Conservation (phyloP, 2,329 filamentous ascomycete genomes). For the Orbilia javanica region DNA sequence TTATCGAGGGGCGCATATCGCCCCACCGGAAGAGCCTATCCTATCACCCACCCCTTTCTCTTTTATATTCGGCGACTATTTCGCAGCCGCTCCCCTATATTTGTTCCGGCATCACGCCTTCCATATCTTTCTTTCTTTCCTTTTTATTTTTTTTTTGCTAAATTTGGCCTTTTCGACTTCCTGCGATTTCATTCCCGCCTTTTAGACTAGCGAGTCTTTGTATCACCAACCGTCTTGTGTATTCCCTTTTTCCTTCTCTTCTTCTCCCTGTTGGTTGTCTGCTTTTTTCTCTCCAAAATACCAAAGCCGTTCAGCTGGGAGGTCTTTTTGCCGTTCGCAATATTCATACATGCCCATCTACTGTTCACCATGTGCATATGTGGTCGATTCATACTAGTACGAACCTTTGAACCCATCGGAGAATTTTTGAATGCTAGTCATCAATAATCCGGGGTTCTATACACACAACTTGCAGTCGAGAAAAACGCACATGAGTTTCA, state of each 20-base stretch:
- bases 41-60: neutral
- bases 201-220: slow-evolving; percentile 47
- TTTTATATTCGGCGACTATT: neutral
- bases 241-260: neutral
- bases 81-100: neutral
- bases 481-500: no score
- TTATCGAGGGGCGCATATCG: neutral
- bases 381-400: no score
- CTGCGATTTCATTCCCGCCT: neutral
- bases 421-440: no score
- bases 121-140: no score
- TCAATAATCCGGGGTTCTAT: no score
- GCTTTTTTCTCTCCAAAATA: neutral
- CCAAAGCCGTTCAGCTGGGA: neutral
- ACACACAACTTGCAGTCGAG: no score
- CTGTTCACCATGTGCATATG: no score
- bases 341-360: neutral
- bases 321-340: neutral
- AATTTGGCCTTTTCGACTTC: slow-evolving; percentile 8
- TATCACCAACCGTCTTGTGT: neutral
- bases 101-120: no score
- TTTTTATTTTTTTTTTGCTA: slow-evolving; percentile 10
- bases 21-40: neutral
- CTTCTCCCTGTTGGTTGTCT: neutral
- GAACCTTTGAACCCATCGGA: no score